A percentile compares a stretch with the other conserved stretches of the same genome.
These are phyloP conservation scores for Lactarius quietus DNA, from an alignment of 768 basidiomycete genomes.

Conservation along the genomic window DNA sequence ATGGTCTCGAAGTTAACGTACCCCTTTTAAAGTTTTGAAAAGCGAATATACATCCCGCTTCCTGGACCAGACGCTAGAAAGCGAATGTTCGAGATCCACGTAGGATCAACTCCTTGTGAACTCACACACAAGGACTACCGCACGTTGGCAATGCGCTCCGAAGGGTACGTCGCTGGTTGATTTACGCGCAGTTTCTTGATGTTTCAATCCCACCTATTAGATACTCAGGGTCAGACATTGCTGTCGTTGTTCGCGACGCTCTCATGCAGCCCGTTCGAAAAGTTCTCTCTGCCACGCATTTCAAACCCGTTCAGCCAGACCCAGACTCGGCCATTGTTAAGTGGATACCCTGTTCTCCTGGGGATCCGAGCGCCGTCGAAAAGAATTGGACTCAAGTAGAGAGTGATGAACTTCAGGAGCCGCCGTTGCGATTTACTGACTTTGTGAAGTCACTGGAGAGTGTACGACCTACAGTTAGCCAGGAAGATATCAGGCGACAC, in stretches of 20 bases:
- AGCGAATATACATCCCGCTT: constrained; percentile 96
- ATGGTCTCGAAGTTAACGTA: not conserved
- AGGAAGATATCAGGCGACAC: constrained; percentile 80
- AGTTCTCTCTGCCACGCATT: constrained; percentile 93
- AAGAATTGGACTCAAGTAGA: constrained; percentile 87
- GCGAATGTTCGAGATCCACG: constrained; percentile 96
- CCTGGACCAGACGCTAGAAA: constrained; percentile 89
- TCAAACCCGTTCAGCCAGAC: constrained; percentile 53
- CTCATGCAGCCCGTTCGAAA: constrained; percentile 99
- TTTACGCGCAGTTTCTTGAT: not conserved
- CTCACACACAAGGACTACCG: constrained; percentile 77
- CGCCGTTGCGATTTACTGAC: constrained; percentile 70
- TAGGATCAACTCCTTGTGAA: constrained; percentile 89
- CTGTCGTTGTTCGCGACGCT: constrained; percentile 91
- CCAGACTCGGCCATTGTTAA: constrained; percentile 40
- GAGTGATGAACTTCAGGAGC: constrained; percentile 88
- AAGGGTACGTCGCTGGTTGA: constrained; percentile 51
- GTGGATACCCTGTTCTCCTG: constrained; percentile 97
- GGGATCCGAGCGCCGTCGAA: constrained; percentile 80
- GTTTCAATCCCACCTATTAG: constrained; percentile 32
- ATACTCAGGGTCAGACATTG: constrained; percentile 93
- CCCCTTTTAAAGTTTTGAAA: constrained; percentile 68
- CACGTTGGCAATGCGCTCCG: constrained; percentile 76
- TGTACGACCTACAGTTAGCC: constrained; percentile 84
- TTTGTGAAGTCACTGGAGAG: constrained; percentile 77